Evolutionary conservation across 306 rosid genomes (phyloP).

Genomic region (Begonia loranthoides): DNA sequence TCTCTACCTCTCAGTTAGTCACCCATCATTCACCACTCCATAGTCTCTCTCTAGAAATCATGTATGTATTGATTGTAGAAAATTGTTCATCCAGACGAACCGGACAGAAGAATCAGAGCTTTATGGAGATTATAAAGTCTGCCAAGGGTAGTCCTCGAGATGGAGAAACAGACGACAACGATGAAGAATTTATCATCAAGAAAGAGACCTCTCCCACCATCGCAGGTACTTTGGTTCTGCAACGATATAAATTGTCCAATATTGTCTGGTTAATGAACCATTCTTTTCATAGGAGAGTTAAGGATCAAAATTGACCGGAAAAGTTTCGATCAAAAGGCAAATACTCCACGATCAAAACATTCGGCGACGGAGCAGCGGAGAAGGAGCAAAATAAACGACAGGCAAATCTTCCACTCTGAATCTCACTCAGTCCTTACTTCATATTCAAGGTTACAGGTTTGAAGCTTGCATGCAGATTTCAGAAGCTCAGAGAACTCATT

Average conservation of each 20-base stretch:
- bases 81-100: slow-evolving; percentile 34
- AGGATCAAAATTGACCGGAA: slow-evolving; percentile 47
- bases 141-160: slow-evolving; percentile 47
- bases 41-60: not conserved
- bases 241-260: not conserved
- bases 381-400: slow-evolving; percentile 92
- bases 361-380: slow-evolving; percentile 98
- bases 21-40: not conserved
- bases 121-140: slow-evolving; percentile 79
- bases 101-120: slow-evolving; percentile 65
- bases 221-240: slow-evolving; percentile 22
- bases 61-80: not conserved
- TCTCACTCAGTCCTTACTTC: slow-evolving; percentile 1
- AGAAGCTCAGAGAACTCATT: slow-evolving; percentile 79
- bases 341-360: slow-evolving; percentile 94
- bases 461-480: slow-evolving; percentile 49
- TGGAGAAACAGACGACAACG: slow-evolving; percentile 46
- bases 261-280: not conserved
- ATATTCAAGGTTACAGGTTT: not conserved
- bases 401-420: slow-evolving; percentile 32
- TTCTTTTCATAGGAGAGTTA: slow-evolving; percentile 28
- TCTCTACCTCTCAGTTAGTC: slow-evolving; percentile 67
- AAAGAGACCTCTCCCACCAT: slow-evolving; percentile 37
- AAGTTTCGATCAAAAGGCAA: slow-evolving; percentile 71
- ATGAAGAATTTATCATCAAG: slow-evolving; percentile 50